phyloP scores from a whole-genome alignment of 2,329 filamentous ascomycete genomes.

The Aspergillus quadricinctus region DNA sequence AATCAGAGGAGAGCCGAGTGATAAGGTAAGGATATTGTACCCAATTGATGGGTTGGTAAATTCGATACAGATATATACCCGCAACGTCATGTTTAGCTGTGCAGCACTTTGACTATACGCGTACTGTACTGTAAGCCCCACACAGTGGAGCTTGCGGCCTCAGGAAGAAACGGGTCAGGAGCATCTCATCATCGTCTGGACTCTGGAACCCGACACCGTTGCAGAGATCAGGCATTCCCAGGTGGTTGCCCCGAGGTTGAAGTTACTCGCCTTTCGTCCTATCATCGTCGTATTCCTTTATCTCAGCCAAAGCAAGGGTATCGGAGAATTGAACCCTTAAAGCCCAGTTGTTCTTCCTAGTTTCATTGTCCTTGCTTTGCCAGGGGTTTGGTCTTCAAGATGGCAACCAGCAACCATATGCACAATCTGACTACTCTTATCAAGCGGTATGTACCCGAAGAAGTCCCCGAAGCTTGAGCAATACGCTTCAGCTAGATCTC shows the following conservation, averaged over 20 bases:
- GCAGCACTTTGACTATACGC: background rate
- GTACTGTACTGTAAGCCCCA: conserved; percentile 22
- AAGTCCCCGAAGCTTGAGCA: background rate
- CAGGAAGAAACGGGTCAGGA: conserved; percentile 20
- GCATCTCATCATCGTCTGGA: conserved; percentile 11
- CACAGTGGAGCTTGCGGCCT: conserved; percentile 12
- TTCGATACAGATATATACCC: conserved; percentile 12
- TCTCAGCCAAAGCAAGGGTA: background rate
- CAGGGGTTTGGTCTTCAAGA: conserved; percentile 33
- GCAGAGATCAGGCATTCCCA: background rate
- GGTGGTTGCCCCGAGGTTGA: background rate
- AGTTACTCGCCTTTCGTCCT: background rate
- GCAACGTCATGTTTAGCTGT: conserved; percentile 14
- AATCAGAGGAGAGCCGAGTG: background rate
- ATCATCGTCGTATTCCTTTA: background rate
- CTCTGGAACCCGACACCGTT: conserved; percentile 12
- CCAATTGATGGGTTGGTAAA: background rate
- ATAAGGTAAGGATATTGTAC: background rate
- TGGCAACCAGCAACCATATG: conserved; percentile 76
- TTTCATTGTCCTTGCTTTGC: conserved; percentile 10
- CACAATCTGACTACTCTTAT: conserved; percentile 95
- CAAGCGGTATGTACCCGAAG: conserved; percentile 69
- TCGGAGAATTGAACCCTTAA: conserved; percentile 21
- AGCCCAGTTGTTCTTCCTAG: conserved; percentile 16
- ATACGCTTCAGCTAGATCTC: background rate